Conservation (phyloP, 2,329 filamentous ascomycete species). For the Cordyceps cateniannulata region DNA sequence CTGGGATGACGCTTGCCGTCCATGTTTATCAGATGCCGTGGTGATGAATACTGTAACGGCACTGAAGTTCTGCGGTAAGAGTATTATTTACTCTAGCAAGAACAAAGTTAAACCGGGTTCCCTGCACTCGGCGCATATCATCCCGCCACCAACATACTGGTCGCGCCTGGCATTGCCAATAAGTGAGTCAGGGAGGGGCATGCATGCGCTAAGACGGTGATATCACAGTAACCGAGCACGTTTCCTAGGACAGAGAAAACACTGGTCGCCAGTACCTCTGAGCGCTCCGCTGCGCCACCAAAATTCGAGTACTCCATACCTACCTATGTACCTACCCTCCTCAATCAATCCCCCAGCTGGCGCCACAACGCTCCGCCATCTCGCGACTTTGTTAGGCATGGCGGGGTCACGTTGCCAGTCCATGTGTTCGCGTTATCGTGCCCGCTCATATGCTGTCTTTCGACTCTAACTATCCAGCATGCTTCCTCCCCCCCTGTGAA, state of each 20-base stretch:
- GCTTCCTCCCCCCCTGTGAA: not conserved
- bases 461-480: not conserved
- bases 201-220: slow-evolving; percentile 8
- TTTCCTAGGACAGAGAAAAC: not conserved
- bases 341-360: not conserved
- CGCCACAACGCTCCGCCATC: slow-evolving; percentile 8
- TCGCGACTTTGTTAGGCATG: not conserved
- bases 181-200: slow-evolving; percentile 10
- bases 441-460: not conserved
- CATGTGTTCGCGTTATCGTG: not conserved
- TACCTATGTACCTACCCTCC: not conserved
- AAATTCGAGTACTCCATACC: not conserved
- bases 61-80: not conserved
- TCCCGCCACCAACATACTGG: slow-evolving; percentile 1
- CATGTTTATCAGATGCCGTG: slow-evolving; percentile 46
- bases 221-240: slow-evolving; percentile 12
- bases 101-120: not conserved
- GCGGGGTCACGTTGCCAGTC: slow-evolving; percentile 7
- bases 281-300: no score
- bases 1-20: slow-evolving; percentile 88
- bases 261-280: not conserved
- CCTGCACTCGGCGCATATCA: not conserved
- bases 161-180: not conserved
- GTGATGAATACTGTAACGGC: not conserved
- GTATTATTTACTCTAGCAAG: not conserved